Percentiles rank a stretch among this genome's conserved stretches.
phyloP scores from a whole-genome alignment of 768 basidiomycete genomes.

The Termitomyces sp. region DNA sequence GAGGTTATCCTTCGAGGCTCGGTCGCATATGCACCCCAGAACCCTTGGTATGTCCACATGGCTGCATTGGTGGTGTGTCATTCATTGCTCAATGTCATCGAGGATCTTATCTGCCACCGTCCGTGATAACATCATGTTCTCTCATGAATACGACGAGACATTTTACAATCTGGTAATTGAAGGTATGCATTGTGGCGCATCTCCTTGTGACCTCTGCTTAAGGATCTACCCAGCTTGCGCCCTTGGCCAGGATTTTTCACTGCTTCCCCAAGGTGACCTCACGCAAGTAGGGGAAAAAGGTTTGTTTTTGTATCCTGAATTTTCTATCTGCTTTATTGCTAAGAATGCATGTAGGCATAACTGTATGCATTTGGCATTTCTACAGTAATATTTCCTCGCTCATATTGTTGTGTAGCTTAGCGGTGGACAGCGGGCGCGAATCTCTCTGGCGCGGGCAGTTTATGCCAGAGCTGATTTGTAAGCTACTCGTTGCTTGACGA shows the following conservation, averaged over 20 bases:
- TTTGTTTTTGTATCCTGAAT: conserved; percentile 16
- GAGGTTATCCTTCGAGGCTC: conserved; percentile 62
- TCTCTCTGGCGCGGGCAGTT: conserved; percentile 82
- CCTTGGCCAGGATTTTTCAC: conserved; percentile 69
- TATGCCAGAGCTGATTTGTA: conserved; percentile 90
- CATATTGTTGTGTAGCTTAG: conserved; percentile 42
- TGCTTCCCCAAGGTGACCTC: conserved; percentile 77
- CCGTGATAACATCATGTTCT: conserved; percentile 89
- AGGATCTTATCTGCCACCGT: conserved; percentile 86
- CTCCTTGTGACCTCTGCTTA: not conserved
- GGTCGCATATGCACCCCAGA: conserved; percentile 82
- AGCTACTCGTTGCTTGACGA: conserved; percentile 16
- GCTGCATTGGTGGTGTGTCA: not conserved
- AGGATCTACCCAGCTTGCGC: conserved; percentile 63
- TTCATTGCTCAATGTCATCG: not conserved
- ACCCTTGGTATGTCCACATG: conserved; percentile 60
- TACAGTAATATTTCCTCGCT: not conserved
- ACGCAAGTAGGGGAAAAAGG: conserved; percentile 88
- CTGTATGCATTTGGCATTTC: conserved; percentile 31
- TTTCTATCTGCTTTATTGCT: not conserved
- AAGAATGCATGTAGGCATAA: conserved; percentile 37
- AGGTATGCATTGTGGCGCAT: conserved; percentile 32
- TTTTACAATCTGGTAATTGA: conserved; percentile 83
- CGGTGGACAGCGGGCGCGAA: conserved; percentile 81
- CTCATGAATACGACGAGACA: conserved; percentile 77